phyloP scores from a whole-genome alignment of 331 rosid genomes.

The Pyracantha coccinea region DNA sequence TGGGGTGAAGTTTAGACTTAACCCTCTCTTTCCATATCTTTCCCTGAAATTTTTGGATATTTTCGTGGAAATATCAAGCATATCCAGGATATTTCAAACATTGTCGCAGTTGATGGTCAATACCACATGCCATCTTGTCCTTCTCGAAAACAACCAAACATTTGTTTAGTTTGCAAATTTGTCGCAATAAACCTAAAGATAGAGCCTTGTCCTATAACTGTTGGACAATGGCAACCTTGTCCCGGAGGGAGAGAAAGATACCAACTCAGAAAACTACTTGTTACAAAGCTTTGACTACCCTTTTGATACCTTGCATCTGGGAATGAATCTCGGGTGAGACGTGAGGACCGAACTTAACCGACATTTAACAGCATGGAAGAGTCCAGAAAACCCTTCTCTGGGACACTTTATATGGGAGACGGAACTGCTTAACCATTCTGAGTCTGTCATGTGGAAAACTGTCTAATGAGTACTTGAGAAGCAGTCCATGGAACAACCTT shows the following conservation, averaged over 20 bases:
- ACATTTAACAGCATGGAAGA: constrained; percentile 36
- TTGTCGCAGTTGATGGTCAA: constrained; percentile 8
- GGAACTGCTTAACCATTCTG: constrained; percentile 30
- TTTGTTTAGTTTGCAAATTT: constrained; percentile 38
- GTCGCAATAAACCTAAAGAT: constrained; percentile 4
- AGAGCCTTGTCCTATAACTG: constrained; percentile 27
- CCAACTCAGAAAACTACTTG: constrained; percentile 3
- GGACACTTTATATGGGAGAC: constrained; percentile 27
- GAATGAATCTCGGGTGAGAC: constrained; percentile 57
- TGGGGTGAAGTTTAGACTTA: no score
- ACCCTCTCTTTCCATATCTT: no score
- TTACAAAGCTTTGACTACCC: constrained; percentile 74
- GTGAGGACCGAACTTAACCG: constrained; percentile 15
- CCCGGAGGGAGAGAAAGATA: constrained; percentile 17
- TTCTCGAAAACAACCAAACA: constrained; percentile 27
- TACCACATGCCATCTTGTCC: background rate
- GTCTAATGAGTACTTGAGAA: constrained; percentile 12
- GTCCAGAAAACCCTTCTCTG: constrained; percentile 40
- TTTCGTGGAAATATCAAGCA: no score
- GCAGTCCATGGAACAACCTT: constrained; percentile 68
- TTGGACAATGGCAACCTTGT: constrained; percentile 62
- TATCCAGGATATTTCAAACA: no score
- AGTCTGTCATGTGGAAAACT: constrained; percentile 32
- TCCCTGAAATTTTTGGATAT: no score
- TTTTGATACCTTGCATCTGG: constrained; percentile 33